Evolutionary conservation across 495 filamentous ascomycete genomes (phyloP), one percentile per base, ranked within the genome.

Genomic region (Xylaria telfairii): DNA sequence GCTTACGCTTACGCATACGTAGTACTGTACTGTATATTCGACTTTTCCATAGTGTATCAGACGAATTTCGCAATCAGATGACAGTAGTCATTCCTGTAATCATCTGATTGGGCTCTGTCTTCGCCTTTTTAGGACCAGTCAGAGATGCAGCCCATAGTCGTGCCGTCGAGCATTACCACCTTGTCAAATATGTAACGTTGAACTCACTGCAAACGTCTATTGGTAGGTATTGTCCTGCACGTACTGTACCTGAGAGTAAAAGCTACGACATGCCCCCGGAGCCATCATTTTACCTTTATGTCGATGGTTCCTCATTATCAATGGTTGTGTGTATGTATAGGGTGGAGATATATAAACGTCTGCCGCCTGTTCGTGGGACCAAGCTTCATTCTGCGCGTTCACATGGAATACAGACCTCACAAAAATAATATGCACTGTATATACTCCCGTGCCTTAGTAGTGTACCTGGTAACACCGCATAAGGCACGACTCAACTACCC

Each of bases 361-460:
- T 54, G 49, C 24, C 24, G 24, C 49, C 28, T 54, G 44, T n/a
- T 54, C 13, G 6, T n/a, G 2, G 19, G 13, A 19, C 8, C 44
- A 0, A 51, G 47, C 8, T 53, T 13, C 49, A 15, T 53, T 1
- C 1, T 28, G 51, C 30, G 26, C 26, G 19, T 30, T n/a, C 60
- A 30, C 41, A 63, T 63, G 19, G 53, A 34, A 53, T 53, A 53
- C 21, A n/a, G n/a, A n/a, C n/a, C n/a, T n/a, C n/a, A n/a, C 17
- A 21, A 26, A 53, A 26, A 13, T 32, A 37, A 6, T n/a, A 10
- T 8, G n/a, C 37, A 37, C 54, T 12, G 10, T 13, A 24, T 30
- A 6, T 32, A 15, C 53, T 7, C n/a, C n/a, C n/a, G n/a, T n/a
- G n/a, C n/a, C n/a, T n/a, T n/a, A n/a, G 17, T 28, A 30, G 34